Evolutionary conservation across 2,329 filamentous ascomycete genomes (phyloP).

Genomic region (Juglanconis juglandina): DNA sequence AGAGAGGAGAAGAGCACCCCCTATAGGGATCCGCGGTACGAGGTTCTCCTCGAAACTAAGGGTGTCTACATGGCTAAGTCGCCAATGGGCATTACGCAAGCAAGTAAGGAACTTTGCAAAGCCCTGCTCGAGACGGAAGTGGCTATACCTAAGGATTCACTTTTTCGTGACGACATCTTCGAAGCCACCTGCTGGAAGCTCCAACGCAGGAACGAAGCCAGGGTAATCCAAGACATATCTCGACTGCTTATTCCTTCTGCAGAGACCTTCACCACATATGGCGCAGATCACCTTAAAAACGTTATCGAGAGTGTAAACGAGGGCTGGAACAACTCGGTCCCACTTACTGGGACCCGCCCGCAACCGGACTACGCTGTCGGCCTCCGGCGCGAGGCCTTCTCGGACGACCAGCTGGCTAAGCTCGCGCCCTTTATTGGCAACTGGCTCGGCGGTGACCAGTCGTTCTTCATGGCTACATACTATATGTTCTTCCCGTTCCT

Average conservation of each 20-base stretch:
- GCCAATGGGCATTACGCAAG: conserved; percentile 26
- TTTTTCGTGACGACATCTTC: conserved; percentile 35
- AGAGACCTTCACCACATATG: conserved; percentile 26
- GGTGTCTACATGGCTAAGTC: conserved; percentile 39
- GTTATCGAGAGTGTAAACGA: conserved; percentile 40
- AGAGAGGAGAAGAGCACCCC: conserved; percentile 35
- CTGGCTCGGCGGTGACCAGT: conserved; percentile 31
- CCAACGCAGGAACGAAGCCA: conserved; percentile 30
- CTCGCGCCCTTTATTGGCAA: conserved; percentile 36
- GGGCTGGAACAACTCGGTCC: conserved; percentile 38
- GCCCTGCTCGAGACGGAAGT: conserved; percentile 23
- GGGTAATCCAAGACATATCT: conserved; percentile 31
- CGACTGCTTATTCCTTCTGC: conserved; percentile 33
- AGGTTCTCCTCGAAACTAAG: conserved; percentile 34
- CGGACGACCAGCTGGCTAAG: conserved; percentile 38
- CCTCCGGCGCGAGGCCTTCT: conserved; percentile 40
- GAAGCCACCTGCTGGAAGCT: conserved; percentile 28
- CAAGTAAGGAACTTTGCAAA: conserved; percentile 29
- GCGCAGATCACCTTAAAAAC: conserved; percentile 26
- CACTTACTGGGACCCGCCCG: conserved; percentile 33
- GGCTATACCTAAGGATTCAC: conserved; percentile 27
- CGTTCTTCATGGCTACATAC: conserved; percentile 42
- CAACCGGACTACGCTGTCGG: conserved; percentile 44
- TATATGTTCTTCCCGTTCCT: conserved; percentile 50
- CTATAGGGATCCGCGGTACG: conserved; percentile 36